Percentiles rank a stretch among this genome's conserved stretches.
Conservation (phyloP, 1,284 basidiomycete genomes). For the Lentinus polychrous region DNA sequence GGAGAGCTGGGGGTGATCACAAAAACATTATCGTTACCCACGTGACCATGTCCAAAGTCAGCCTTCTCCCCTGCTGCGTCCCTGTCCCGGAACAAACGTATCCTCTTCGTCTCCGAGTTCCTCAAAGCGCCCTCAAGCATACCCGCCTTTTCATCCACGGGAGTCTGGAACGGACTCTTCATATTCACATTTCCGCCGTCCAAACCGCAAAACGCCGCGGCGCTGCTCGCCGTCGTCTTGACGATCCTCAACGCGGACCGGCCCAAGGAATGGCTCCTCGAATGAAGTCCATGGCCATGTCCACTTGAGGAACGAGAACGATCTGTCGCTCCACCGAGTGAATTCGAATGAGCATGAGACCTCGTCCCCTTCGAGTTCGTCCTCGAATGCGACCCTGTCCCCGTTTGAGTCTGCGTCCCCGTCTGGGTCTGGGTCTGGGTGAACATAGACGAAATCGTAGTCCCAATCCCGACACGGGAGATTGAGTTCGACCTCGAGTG, state of each 20-base stretch:
- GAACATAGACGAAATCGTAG: slow-evolving; percentile 5
- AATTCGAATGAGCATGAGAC: slow-evolving; percentile 26
- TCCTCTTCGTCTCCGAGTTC: slow-evolving; percentile 36
- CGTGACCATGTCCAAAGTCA: not conserved
- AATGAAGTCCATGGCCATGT: slow-evolving; percentile 33
- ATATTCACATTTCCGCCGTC: slow-evolving; percentile 10
- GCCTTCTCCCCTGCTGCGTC: slow-evolving; percentile 6
- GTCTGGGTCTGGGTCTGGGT: slow-evolving; percentile 8
- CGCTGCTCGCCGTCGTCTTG: slow-evolving; percentile 28
- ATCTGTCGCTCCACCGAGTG: slow-evolving; percentile 23
- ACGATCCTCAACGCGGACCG: slow-evolving; percentile 43
- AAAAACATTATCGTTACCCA: slow-evolving; percentile 14
- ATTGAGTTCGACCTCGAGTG: not conserved
- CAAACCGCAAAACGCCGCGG: slow-evolving; percentile 29
- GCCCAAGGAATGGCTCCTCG: slow-evolving; percentile 55
- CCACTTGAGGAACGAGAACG: slow-evolving; percentile 34
- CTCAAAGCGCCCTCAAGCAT: slow-evolving; percentile 37
- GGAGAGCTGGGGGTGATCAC: slow-evolving; percentile 16
- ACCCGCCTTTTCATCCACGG: slow-evolving; percentile 26
- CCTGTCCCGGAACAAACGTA: slow-evolving; percentile 26
- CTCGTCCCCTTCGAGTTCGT: slow-evolving; percentile 22
- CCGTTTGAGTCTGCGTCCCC: slow-evolving; percentile 10
- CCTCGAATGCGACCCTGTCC: slow-evolving; percentile 38
- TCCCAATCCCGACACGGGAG: not conserved
- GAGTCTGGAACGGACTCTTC: slow-evolving; percentile 18